phyloP scores from a whole-genome alignment of 768 basidiomycete species.

The Gymnopilus dilepis region DNA sequence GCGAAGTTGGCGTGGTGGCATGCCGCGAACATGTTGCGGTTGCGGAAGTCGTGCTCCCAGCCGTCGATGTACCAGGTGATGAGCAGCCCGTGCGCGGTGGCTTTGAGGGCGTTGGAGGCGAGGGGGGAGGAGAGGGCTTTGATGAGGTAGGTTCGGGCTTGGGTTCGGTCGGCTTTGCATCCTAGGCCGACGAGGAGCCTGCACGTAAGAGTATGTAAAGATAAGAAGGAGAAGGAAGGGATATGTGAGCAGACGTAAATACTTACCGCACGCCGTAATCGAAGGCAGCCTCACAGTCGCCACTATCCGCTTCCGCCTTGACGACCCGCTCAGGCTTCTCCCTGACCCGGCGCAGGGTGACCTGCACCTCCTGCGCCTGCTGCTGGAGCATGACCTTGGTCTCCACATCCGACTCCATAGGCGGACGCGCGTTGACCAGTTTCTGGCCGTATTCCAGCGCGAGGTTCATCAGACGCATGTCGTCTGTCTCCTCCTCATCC shows the following conservation, averaged over 20 bases:
- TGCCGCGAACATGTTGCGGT: slow-evolving; percentile 18
- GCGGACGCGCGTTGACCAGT: background rate
- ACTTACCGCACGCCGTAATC: slow-evolving; percentile 16
- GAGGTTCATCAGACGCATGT: background rate
- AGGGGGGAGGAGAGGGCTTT: slow-evolving; percentile 7
- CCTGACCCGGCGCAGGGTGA: background rate
- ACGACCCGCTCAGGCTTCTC: slow-evolving; percentile 6
- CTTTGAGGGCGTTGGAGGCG: slow-evolving; percentile 12
- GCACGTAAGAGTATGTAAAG: background rate
- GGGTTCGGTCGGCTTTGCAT: slow-evolving; percentile 16
- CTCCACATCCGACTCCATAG: background rate
- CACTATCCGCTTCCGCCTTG: slow-evolving; percentile 12
- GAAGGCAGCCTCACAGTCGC: slow-evolving; percentile 13
- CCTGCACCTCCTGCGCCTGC: background rate
- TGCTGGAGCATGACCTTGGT: background rate
- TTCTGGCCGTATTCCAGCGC: background rate
- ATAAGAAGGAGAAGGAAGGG: no score
- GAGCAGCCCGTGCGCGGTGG: slow-evolving; percentile 18
- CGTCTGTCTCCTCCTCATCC: background rate
- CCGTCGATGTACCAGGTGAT: slow-evolving; percentile 16
- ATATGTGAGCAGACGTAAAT: background rate
- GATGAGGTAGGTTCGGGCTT: slow-evolving; percentile 14
- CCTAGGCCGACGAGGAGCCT: slow-evolving; percentile 19
- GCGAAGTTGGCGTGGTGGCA: slow-evolving; percentile 20
- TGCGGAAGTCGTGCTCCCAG: background rate